phyloP scores from a whole-genome alignment of 202 grass and related monocot genomes.

The Setaria italica region DNA sequence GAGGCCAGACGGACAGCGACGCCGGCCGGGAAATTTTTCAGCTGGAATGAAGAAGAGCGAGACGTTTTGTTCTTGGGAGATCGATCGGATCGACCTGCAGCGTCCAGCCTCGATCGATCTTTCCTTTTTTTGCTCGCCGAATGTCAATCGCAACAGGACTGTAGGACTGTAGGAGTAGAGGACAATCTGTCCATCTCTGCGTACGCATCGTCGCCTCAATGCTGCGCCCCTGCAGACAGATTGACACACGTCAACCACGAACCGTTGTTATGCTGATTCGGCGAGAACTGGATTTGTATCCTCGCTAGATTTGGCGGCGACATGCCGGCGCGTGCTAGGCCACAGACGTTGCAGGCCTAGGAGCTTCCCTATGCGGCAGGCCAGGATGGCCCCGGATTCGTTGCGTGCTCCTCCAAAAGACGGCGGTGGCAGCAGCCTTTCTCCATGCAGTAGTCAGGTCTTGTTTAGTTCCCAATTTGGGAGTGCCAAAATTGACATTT shows the following conservation, averaged over 20 bases:
- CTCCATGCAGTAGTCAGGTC: neutral
- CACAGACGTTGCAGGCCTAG: neutral
- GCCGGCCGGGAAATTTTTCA: neutral
- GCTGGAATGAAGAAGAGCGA: neutral
- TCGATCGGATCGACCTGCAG: neutral
- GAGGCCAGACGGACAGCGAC: neutral
- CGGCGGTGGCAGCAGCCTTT: neutral
- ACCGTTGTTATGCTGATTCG: neutral
- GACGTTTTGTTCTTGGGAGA: neutral
- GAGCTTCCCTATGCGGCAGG: neutral
- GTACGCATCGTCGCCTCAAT: no score
- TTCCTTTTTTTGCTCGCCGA: neutral
- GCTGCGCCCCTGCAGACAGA: no score
- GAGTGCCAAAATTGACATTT: no score
- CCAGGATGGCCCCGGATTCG: slow-evolving; percentile 3
- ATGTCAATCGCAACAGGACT: neutral
- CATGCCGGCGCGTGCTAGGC: neutral
- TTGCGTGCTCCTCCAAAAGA: slow-evolving; percentile 25
- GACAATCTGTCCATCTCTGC: no score
- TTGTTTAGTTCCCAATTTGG: no score
- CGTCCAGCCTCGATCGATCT: neutral
- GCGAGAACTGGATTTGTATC: neutral
- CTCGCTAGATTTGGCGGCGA: slow-evolving; percentile 18
- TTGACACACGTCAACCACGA: no score
- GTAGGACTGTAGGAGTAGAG: no score